Percentiles rank a stretch among this genome's conserved stretches.
phyloP scores from a whole-genome alignment of 495 filamentous ascomycete species.

The Gamarada debralockiae region DNA sequence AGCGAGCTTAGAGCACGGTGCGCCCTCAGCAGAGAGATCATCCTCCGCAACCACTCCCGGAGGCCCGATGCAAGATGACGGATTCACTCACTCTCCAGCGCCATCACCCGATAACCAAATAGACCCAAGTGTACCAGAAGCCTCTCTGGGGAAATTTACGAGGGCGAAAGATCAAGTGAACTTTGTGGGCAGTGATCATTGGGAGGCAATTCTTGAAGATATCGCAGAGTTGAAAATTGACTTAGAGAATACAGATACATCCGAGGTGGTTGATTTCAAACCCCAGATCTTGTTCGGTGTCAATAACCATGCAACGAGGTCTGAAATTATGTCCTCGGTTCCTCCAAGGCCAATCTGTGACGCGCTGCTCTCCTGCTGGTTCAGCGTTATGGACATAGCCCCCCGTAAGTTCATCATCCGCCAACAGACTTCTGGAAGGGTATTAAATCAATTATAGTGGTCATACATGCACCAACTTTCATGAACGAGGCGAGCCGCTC shows the following conservation, averaged over 20 bases:
- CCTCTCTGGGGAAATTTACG: not conserved
- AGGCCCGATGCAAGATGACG: no score
- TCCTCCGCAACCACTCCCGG: no score
- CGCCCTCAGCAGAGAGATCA: no score
- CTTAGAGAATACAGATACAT: conserved; percentile 1
- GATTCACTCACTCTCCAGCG: no score
- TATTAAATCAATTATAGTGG: not conserved
- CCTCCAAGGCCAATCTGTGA: not conserved
- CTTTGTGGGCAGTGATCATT: conserved; percentile 40
- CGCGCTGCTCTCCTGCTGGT: not conserved
- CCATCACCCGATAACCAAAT: conserved; percentile 4
- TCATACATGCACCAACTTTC: conserved; percentile 7
- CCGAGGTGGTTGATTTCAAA: conserved; percentile 1
- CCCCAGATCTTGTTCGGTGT: not conserved
- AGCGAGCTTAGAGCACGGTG: no score
- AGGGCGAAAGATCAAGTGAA: no score
- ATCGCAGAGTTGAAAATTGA: conserved; percentile 11
- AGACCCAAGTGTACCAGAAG: conserved; percentile 2
- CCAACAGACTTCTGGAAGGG: not conserved
- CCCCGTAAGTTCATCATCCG: not conserved
- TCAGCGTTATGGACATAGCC: conserved; percentile 1
- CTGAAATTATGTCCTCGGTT: conserved; percentile 6
- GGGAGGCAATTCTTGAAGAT: conserved; percentile 32
- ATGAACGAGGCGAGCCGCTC: not conserved
- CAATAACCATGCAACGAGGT: conserved; percentile 5